Evolutionary conservation across 257 asterid genomes (phyloP), one percentile per base, ranked within the genome.

Genomic region (Penstemon newberryi): DNA sequence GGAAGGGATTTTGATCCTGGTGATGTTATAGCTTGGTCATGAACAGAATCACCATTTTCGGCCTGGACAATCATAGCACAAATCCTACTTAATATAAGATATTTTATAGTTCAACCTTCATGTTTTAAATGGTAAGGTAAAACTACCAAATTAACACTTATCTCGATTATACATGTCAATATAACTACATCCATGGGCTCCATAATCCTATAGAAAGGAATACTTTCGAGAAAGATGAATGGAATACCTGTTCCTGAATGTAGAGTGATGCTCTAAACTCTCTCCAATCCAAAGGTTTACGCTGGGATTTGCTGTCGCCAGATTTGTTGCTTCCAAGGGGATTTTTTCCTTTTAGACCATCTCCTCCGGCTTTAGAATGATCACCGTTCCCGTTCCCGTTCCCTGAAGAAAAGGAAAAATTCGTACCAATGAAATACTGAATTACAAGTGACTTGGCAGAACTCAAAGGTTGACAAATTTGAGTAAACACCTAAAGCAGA

Each of bases 211-310:
- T 33, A 57, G 56, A 62, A 73, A 47, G 63, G 84, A 65, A 71
- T 52, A 42, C 56, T 41, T 58, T 25, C 51, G 65, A 60, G 63
- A 60, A 56, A 58, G 55, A 51, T 54, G n/a, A n/a, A n/a, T n/a
- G n/a, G 36, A 50, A 38, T 78, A 84, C 87, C 90, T 75, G 83
- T 77, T 84, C 90, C 77, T 75, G 80, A 61, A 61, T 25, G 95
- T 90, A 93, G 77, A 87, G 95, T 65, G 68, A 74, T 18, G 90
- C 85, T 77, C 90, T 80, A 52, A 84, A 84, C 71, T 84, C 90
- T 82, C 90, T 84, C 90, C 90, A 84, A 70, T 84, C 84, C 74
- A 84, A 80, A 53, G 95, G 90, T 70, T 90, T 87, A 60, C 15
- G 78, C 41, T 75, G 82, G 55, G 88, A 49, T 58, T 82, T 85